Evolutionary conservation across 2,329 filamentous ascomycete species (phyloP).

Genomic region (Alternaria novae-zelandiae): DNA sequence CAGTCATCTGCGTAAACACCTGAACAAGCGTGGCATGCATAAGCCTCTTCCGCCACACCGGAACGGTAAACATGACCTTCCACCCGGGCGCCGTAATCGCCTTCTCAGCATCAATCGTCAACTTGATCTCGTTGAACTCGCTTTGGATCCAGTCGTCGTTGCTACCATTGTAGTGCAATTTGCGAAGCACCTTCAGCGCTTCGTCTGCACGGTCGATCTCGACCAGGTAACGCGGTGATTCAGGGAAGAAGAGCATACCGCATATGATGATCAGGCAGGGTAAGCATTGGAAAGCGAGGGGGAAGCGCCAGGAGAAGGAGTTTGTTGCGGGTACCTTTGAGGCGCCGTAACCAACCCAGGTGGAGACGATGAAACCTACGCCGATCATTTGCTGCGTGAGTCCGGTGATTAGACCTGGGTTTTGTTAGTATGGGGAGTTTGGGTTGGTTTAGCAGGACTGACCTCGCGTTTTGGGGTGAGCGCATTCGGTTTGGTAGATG

Average conservation of each 20-base stretch:
- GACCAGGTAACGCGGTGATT: slow-evolving; percentile 46
- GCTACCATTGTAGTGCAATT: slow-evolving; percentile 61
- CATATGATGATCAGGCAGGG: slow-evolving; percentile 53
- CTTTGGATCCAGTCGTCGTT: slow-evolving; percentile 65
- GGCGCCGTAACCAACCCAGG: slow-evolving; percentile 58
- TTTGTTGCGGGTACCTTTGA: slow-evolving; percentile 45
- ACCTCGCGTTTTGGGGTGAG: slow-evolving; percentile 64
- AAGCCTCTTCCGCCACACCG: slow-evolving; percentile 66
- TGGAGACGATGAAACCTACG: slow-evolving; percentile 63
- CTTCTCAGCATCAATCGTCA: slow-evolving; percentile 67
- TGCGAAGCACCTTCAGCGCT: slow-evolving; percentile 53
- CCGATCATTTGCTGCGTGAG: slow-evolving; percentile 65
- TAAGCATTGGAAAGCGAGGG: slow-evolving; percentile 55
- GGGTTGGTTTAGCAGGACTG: neutral
- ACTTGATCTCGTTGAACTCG: slow-evolving; percentile 66
- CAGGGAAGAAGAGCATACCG: slow-evolving; percentile 53
- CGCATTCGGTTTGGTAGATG: slow-evolving; percentile 68
- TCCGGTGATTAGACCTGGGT: slow-evolving; percentile 58
- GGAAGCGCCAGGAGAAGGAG: slow-evolving; percentile 52
- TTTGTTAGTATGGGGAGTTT: neutral
- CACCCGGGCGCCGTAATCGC: slow-evolving; percentile 61
- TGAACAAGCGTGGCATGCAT: slow-evolving; percentile 68
- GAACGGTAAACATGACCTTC: slow-evolving; percentile 63
- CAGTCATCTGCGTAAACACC: slow-evolving; percentile 70
- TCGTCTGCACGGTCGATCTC: slow-evolving; percentile 63